These are phyloP conservation scores for Nidula niveotomentosa DNA, from an alignment of 1,284 basidiomycete species.

Conservation along the genomic window DNA sequence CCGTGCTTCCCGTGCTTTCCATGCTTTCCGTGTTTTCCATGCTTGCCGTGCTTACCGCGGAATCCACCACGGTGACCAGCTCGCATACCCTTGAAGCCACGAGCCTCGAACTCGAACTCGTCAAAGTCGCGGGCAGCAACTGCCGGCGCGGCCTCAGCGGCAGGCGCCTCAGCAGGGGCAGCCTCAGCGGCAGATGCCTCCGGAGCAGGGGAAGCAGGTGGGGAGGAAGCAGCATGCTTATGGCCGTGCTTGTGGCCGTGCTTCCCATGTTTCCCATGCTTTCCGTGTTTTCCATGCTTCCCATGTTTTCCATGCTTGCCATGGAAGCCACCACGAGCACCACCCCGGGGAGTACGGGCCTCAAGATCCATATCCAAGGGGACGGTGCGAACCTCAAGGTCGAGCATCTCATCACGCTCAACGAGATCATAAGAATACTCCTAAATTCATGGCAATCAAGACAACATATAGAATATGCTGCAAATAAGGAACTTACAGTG, in stretches of 20 bases:
- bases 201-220: not conserved
- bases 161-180: not conserved
- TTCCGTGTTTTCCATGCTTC: conserved; percentile 7
- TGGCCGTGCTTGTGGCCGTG: conserved; percentile 1
- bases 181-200: not conserved
- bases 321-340: not conserved
- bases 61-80: no score
- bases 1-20: no score
- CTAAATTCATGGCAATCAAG: no score
- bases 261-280: conserved; percentile 1
- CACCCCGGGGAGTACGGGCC: conserved; percentile 3
- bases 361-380: conserved; percentile 10
- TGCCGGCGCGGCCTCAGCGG: not conserved
- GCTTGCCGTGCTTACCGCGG: no score
- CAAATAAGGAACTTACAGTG: not conserved
- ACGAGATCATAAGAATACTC: conserved; percentile 10
- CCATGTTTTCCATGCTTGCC: not conserved
- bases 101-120: no score
- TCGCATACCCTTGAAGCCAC: no score
- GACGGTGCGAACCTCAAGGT: not conserved
- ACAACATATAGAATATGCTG: no score
- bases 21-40: no score
- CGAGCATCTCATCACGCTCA: conserved; percentile 5
- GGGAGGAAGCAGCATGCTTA: conserved; percentile 2
- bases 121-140: no score